A percentile compares a stretch with the other conserved stretches of the same genome.
phyloP scores from a whole-genome alignment of 306 rosid genomes.

The Cajanus cajan region DNA sequence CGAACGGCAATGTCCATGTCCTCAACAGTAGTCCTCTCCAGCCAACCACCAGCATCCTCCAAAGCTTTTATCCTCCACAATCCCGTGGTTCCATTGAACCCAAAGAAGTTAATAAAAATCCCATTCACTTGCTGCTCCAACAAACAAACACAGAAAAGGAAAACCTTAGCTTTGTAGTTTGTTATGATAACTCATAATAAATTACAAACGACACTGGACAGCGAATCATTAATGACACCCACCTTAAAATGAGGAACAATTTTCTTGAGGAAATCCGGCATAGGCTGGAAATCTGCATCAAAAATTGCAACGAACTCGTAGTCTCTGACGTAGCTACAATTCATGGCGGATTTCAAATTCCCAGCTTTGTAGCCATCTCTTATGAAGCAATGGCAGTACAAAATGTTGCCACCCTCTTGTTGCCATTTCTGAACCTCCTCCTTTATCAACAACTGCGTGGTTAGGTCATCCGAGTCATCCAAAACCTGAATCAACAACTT shows the following conservation, averaged over 20 bases:
- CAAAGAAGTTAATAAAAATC: no score
- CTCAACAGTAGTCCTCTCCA: no score
- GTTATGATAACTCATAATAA: no score
- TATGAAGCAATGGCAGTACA: conserved; percentile 74
- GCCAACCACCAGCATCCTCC: no score
- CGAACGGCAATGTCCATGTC: no score
- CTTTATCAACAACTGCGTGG: conserved; percentile 57
- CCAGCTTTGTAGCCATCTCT: conserved; percentile 96
- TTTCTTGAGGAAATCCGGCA: conserved; percentile 73
- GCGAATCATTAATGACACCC: no score
- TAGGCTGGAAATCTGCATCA: conserved; percentile 90
- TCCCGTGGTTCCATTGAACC: no score
- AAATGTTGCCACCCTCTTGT: conserved; percentile 65
- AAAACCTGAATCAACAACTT: conserved; percentile 73
- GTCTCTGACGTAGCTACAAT: conserved; percentile 81
- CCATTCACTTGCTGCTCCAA: no score
- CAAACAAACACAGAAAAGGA: no score
- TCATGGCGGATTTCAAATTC: conserved; percentile 92
- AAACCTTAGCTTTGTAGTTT: no score
- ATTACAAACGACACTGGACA: no score
- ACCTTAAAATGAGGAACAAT: conserved; percentile 93
- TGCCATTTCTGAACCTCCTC: conserved; percentile 87
- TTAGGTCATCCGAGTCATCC: conserved; percentile 90
- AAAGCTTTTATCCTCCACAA: no score
- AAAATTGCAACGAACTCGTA: conserved; percentile 83